Conservation (phyloP, 2,329 filamentous ascomycete species). For the Ophiocordyceps camponoti-rufipedis region DNA sequence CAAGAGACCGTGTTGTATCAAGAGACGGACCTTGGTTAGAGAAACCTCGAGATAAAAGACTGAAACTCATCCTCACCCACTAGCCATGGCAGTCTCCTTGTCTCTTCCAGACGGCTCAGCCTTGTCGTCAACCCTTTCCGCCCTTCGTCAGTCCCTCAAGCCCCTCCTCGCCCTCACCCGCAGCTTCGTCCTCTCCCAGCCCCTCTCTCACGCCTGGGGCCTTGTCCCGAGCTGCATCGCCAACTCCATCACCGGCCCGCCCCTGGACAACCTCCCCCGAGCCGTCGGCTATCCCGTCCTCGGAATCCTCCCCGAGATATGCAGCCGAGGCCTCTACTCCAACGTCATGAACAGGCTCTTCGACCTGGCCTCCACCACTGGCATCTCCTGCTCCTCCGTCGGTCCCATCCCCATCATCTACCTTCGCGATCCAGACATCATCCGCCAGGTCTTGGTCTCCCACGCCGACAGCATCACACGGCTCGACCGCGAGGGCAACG, state of each 20-base stretch:
- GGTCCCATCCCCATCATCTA: conserved; percentile 1
- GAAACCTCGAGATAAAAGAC: background rate
- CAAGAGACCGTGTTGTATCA: too few species aligned
- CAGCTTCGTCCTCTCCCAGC: background rate
- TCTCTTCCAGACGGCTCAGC: background rate
- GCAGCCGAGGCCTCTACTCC: conserved; percentile 1
- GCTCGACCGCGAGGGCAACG: background rate
- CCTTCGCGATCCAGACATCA: conserved; percentile 1
- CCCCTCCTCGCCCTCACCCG: background rate
- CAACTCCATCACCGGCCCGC: background rate
- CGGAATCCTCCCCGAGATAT: conserved; percentile 1
- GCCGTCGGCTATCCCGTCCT: conserved; percentile 1
- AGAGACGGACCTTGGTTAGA: too few species aligned
- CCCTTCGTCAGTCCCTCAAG: background rate
- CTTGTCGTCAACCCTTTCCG: background rate
- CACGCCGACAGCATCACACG: conserved; percentile 1
- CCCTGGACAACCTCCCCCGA: background rate
- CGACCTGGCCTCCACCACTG: background rate
- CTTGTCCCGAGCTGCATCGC: background rate
- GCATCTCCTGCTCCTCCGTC: conserved; percentile 1
- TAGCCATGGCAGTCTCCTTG: background rate
- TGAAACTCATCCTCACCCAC: background rate
- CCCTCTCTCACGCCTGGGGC: background rate
- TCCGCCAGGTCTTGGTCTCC: conserved; percentile 1
- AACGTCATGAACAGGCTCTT: background rate